Base-by-base conservation (phyloP, 805 yeast genomes). In the Clavispora vitiphila region DNA sequence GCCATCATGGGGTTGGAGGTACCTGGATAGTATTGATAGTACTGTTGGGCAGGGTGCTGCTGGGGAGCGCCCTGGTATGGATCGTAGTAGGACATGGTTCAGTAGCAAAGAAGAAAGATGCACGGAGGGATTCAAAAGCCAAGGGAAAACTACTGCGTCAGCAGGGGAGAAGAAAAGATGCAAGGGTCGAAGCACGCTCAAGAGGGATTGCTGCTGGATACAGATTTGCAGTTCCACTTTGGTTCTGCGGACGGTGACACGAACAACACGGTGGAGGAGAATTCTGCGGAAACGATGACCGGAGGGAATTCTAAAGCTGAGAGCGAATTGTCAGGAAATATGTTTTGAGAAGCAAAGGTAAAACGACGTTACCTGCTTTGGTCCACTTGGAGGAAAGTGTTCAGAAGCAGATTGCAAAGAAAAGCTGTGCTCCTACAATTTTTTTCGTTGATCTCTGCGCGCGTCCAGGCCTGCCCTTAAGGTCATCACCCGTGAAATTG, bases 11-110 rank as follows among this genome's bases (percentile, higher is more conserved):
- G 32, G 30, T 37, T 40, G 18, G 42, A 19, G 30, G 26, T 21
- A n/a, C 20, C 39, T 15, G 14, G 38, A 37, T 57, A 60, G 44
- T 56, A 63, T 41, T 61, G 71, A 47, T 65, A 63, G 49, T 58
- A 67, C 2, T 63, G 63, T 41, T 63, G 71, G 14, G 44, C 49
- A 43, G 61, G 53, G 48, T 61, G 65, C 42, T 66, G 54, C 34
- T 44, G 72, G 39, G 71, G 64, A 14, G 60, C 50, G 32, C 63
- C 65, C 47, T 62, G 72, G 50, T 60, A 69, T 12, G 67, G 68
- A 38, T 67, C 69, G 52, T 67, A 69, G 57, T 67, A 69, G 32
- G 72, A 60, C 74, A 69, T 69, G 35, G 14, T 34, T 26, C 30
- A 26, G 16, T 26, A n/a, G 30, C 30, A 14, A 15, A 34, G n/a